Percentiles rank a stretch among this genome's conserved stretches.
Evolutionary conservation across 2,329 filamentous ascomycete species (phyloP).

Genomic region (Exophiala xenobiotica): DNA sequence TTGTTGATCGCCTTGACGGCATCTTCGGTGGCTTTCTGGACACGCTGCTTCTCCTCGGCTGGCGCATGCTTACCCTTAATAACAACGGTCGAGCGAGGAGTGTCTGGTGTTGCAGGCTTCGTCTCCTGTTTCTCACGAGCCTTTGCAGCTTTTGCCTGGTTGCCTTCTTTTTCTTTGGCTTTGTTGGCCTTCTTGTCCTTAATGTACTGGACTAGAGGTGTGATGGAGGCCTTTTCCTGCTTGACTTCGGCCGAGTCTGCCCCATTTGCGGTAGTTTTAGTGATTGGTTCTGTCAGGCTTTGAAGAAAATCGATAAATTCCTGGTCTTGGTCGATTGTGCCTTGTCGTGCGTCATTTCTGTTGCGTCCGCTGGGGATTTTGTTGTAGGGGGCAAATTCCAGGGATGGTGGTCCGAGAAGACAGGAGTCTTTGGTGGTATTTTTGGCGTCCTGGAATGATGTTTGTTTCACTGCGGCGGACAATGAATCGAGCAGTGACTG

Average conservation of each 20-base stretch:
- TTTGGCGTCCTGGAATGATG: constrained; percentile 77
- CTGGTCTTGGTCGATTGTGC: constrained; percentile 92
- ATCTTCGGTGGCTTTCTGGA: constrained; percentile 63
- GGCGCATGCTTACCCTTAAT: constrained; percentile 31
- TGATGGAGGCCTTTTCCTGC: constrained; percentile 69
- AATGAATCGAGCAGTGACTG: constrained; percentile 66
- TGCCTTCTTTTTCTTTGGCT: constrained; percentile 52
- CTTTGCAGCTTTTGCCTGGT: constrained; percentile 39
- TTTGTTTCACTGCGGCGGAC: constrained; percentile 66
- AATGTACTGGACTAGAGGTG: constrained; percentile 84
- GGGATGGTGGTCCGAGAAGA: constrained; percentile 72
- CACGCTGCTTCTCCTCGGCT: constrained; percentile 38
- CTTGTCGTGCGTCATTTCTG: constrained; percentile 79
- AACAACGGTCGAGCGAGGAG: constrained; percentile 39
- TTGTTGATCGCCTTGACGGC: constrained; percentile 59
- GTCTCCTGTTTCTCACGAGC: constrained; percentile 65
- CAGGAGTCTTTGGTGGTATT: constrained; percentile 70
- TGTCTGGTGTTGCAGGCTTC: constrained; percentile 47
- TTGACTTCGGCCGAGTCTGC: constrained; percentile 53
- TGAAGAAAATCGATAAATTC: constrained; percentile 95
- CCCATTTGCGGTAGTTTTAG: constrained; percentile 54
- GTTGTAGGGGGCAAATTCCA: constrained; percentile 82
- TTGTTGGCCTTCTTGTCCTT: constrained; percentile 87
- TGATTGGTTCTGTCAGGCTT: constrained; percentile 71
- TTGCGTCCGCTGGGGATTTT: constrained; percentile 74